Conservation (phyloP, 2,329 filamentous ascomycete genomes). For the Apiospora koreana region DNA sequence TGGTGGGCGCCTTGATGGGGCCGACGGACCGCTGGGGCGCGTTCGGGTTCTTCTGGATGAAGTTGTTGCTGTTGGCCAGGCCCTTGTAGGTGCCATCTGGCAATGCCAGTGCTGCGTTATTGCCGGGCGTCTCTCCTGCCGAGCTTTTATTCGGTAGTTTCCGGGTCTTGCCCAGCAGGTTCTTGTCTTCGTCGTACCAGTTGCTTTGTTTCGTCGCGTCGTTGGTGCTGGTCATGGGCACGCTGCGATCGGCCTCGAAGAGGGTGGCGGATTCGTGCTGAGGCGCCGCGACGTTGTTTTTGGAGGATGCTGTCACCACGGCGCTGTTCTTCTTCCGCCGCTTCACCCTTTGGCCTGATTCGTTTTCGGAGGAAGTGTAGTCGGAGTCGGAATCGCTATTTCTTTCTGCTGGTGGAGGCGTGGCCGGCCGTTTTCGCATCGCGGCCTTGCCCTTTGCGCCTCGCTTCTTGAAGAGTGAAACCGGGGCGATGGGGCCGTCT, state of each 20-base stretch:
- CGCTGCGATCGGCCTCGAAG: constrained; percentile 61
- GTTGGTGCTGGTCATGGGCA: constrained; percentile 67
- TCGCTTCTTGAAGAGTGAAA: constrained; percentile 84
- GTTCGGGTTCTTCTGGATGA: constrained; percentile 81
- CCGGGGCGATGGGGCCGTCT: constrained; percentile 43
- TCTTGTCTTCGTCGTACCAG: constrained; percentile 82
- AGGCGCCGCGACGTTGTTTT: constrained; percentile 39
- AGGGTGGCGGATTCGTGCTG: constrained; percentile 51
- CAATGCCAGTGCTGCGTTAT: constrained; percentile 13
- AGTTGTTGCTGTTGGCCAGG: constrained; percentile 68
- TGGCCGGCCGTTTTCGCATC: constrained; percentile 77
- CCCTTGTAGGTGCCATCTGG: constrained; percentile 76
- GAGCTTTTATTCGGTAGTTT: constrained; percentile 31
- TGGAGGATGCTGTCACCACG: constrained; percentile 66
- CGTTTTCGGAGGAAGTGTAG: constrained; percentile 75
- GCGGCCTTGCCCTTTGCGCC: constrained; percentile 74
- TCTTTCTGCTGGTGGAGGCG: constrained; percentile 71
- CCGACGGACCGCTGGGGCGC: constrained; percentile 72
- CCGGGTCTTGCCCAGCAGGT: constrained; percentile 60
- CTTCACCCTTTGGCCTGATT: constrained; percentile 76
- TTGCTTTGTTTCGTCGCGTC: constrained; percentile 89
- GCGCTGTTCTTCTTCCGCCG: constrained; percentile 70
- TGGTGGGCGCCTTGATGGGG: constrained; percentile 84
- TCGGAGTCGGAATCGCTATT: constrained; percentile 58
- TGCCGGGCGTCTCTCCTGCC: not conserved